Evolutionary conservation across 176 grass and related monocot species (phyloP), one percentile per base, ranked within the genome.

Genomic region (Cenchrus purpureus): DNA sequence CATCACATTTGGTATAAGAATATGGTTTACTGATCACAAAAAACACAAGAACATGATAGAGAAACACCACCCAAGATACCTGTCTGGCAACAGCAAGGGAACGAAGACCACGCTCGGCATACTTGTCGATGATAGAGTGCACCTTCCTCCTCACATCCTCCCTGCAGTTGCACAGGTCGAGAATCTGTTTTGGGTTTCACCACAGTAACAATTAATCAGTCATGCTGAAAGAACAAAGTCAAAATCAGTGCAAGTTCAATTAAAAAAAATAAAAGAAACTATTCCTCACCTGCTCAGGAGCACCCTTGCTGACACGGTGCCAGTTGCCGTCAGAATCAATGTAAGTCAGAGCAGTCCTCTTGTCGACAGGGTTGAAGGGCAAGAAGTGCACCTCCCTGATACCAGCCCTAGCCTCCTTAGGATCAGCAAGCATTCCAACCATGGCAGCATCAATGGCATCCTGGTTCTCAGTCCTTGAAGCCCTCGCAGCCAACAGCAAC

Each of bases 381-480:
- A 99, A 85, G 88, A 99, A 99, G 84, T 99, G 97, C 20, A 99
- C 79, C 66, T 99, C 97, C 86, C 90, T 94, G 64, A 99, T 94
- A 62, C 94, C 94, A 76, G 97, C 93, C 83, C 95, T 93, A 49
- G 95, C 95, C 91, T 98, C 95, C 86, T 98, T 98, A 65, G 95
- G 95, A 63, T 98, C 95, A 64, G 95, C 93, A 90, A 98, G 95
- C 93, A 98, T 98, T 51, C 95, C 95, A 76, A 98, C 95, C 95
- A 98, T 95, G 86, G 93, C 93, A 80, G 95, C 95, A 80, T 98
- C 95, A 25, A 98, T 98, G 72, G 95, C 95, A 40, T 98, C 95
- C 83, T 98, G 95, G 82, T 98, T 98, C 68, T 98, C 95, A 44
- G 84, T 91, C 83, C 95, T 95, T 1, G 95, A 98, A 1, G 95